Percentiles rank a stretch among this genome's conserved stretches.
phyloP scores from a whole-genome alignment of 2,329 filamentous ascomycete genomes.

The Xenosphaeropsis pyriputrescens region DNA sequence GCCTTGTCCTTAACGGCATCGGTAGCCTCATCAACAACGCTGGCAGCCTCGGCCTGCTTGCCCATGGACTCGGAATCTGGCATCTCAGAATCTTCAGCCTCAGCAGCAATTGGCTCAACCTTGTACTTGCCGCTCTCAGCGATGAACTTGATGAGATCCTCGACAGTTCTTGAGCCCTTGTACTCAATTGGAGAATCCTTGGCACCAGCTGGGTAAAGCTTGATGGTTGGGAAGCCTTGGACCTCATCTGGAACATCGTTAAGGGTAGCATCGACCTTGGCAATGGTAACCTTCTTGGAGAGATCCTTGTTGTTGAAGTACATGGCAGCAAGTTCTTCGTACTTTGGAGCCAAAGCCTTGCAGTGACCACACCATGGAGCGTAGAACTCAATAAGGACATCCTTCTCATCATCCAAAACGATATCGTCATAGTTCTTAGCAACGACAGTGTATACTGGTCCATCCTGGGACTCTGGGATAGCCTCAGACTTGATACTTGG shows the following conservation, averaged over 20 bases:
- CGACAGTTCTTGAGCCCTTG: slow-evolving; percentile 72
- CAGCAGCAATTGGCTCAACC: slow-evolving; percentile 47
- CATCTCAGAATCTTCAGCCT: slow-evolving; percentile 33
- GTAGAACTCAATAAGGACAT: slow-evolving; percentile 97
- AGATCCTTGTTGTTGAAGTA: slow-evolving; percentile 65
- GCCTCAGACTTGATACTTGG: slow-evolving; percentile 98
- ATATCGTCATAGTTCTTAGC: slow-evolving; percentile 88
- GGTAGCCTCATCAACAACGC: slow-evolving; percentile 29
- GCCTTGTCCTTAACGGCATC: slow-evolving; percentile 31
- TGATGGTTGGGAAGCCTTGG: slow-evolving; percentile 97
- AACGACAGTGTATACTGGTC: slow-evolving; percentile 74
- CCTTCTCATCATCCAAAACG: slow-evolving; percentile 87
- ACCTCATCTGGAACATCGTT: slow-evolving; percentile 98
- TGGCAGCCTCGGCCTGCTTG: slow-evolving; percentile 22
- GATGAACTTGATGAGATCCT: slow-evolving; percentile 86
- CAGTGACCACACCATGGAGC: slow-evolving; percentile 99
- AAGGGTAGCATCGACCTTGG: slow-evolving; percentile 91
- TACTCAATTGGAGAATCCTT: slow-evolving; percentile 82
- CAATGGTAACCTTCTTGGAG: slow-evolving; percentile 76
- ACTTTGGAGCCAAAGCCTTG: slow-evolving; percentile 94
- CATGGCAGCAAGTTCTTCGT: slow-evolving; percentile 73
- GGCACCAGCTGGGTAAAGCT: slow-evolving; percentile 82
- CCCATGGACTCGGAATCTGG: slow-evolving; percentile 21
- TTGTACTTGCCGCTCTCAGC: slow-evolving; percentile 90
- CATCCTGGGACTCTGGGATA: slow-evolving; percentile 85